Evolutionary conservation across 345 rosid species (phyloP).

Genomic region (Salix viminalis): DNA sequence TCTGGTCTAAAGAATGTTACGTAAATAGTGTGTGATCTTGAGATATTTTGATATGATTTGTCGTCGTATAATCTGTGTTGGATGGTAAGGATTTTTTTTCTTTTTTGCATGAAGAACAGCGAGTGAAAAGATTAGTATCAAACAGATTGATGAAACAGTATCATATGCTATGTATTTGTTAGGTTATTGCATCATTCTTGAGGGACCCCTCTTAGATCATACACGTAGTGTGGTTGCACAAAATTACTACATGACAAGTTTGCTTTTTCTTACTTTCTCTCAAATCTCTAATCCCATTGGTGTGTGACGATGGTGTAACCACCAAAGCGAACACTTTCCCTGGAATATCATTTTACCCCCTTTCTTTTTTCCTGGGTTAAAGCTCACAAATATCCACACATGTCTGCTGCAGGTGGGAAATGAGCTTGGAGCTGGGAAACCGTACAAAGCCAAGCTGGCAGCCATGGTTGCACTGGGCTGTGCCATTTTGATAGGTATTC

Average conservation of each 20-base stretch:
- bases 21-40: not conserved
- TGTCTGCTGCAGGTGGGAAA: slow-evolving; percentile 69
- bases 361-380: not conserved
- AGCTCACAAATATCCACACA: not conserved
- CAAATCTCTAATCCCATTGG: slow-evolving; percentile 19
- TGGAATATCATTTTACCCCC: not conserved
- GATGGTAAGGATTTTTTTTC: not conserved
- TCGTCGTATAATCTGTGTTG: not conserved
- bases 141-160: not conserved
- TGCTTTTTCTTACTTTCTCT: slow-evolving; percentile 9
- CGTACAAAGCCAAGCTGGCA: slow-evolving; percentile 76
- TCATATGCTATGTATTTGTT: slow-evolving; percentile 12
- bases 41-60: not conserved
- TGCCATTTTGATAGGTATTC: slow-evolving; percentile 61
- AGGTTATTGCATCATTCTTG: slow-evolving; percentile 34
- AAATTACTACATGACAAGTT: slow-evolving; percentile 13
- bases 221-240: slow-evolving; percentile 38
- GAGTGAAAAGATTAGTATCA: not conserved
- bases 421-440: slow-evolving; percentile 92
- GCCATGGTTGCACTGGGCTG: slow-evolving; percentile 82
- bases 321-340: slow-evolving; percentile 9
- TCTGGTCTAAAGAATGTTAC: not conserved
- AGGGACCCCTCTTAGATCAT: slow-evolving; percentile 15
- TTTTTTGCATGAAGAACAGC: not conserved
- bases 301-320: slow-evolving; percentile 16